Evolutionary conservation across 305 asterid genomes (phyloP), one percentile per base, ranked within the genome.

Genomic region (Petunia hybrid): DNA sequence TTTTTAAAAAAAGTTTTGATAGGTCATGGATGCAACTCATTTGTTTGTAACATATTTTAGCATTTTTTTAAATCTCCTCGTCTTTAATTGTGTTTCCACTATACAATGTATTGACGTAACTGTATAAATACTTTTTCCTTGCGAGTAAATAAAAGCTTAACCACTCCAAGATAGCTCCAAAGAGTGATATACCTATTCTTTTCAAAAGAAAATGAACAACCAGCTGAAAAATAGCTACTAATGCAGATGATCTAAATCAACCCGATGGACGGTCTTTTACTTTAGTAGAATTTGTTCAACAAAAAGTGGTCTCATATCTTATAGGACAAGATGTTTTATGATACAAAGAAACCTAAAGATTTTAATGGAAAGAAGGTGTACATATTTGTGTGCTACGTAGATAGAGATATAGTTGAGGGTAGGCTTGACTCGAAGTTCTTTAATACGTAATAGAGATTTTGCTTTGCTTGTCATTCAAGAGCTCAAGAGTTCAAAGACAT

Each of bases 361-460:
- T 51, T 73, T 13, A 10, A 3, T 51, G 63, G 45, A 46, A 6
- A 5, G 6, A 10, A 45, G 51, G 4, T 8, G 0, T 35, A 48
- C 6, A 35, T 70, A 9, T 0, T 43, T 38, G 7, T 9, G 60
- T 71, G 22, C 31, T 71, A 46, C 3, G 78, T 3, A 74, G 48
- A 74, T 74, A 13, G 4, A 74, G 64, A 74, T 45, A 70, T 74
- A 38, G 64, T 74, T 74, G 78, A 74, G 78, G 78, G 46, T 74
- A 74, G 78, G 78, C 48, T 53, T 74, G 79, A 74, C 79, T 14
- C n/a, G 13, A 13, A 36, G 53, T 14, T 74, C 5, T 53, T 13
- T 67, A 41, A 13, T 3, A 14, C 36, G 65, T 74, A 74, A 74
- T 53, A 38, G 2, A 74, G 79, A 74, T 74, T 74, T 74, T 74